Conservation (phyloP, 805 yeast genomes). For the Starmera dryadoides region DNA sequence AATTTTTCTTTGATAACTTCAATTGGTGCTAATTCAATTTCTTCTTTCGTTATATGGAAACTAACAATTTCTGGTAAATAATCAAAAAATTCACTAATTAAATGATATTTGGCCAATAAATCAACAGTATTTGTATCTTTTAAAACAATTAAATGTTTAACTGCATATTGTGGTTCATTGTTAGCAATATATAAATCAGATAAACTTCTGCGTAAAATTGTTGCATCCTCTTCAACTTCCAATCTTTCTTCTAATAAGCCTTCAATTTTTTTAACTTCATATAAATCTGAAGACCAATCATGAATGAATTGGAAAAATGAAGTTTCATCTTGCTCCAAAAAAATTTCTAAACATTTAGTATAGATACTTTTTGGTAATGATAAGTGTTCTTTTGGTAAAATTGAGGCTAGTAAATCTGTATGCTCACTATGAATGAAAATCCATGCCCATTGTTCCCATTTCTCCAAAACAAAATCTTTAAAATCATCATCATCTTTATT, state of each 20-base stretch:
- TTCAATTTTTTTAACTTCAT: slow-evolving; percentile 35
- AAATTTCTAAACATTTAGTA: slow-evolving; percentile 39
- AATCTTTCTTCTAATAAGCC: slow-evolving; percentile 34
- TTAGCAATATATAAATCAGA: slow-evolving; percentile 49
- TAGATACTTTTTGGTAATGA: slow-evolving; percentile 32
- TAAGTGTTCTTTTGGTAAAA: slow-evolving; percentile 41
- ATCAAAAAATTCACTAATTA: slow-evolving; percentile 42
- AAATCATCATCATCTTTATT: slow-evolving; percentile 13
- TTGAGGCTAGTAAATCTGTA: slow-evolving; percentile 36
- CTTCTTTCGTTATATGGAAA: slow-evolving; percentile 31
- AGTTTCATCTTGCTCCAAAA: slow-evolving; percentile 29
- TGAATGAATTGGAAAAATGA: slow-evolving; percentile 34
- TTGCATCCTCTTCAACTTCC: slow-evolving; percentile 22
- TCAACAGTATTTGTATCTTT: slow-evolving; percentile 48
- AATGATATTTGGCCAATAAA: slow-evolving; percentile 55
- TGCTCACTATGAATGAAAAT: slow-evolving; percentile 44
- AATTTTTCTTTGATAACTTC: slow-evolving; percentile 32
- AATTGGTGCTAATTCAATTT: slow-evolving; percentile 33
- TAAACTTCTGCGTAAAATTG: slow-evolving; percentile 33
- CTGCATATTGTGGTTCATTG: slow-evolving; percentile 55
- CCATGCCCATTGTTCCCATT: slow-evolving; percentile 64
- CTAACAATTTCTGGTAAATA: slow-evolving; percentile 45
- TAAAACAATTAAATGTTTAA: slow-evolving; percentile 51
- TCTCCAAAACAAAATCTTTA: slow-evolving; percentile 21
- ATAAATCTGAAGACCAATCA: slow-evolving; percentile 53